Evolutionary conservation across 2,329 filamentous ascomycete species (phyloP), one percentile per base, ranked within the genome.

Genomic region (Graphilbum fragrans): DNA sequence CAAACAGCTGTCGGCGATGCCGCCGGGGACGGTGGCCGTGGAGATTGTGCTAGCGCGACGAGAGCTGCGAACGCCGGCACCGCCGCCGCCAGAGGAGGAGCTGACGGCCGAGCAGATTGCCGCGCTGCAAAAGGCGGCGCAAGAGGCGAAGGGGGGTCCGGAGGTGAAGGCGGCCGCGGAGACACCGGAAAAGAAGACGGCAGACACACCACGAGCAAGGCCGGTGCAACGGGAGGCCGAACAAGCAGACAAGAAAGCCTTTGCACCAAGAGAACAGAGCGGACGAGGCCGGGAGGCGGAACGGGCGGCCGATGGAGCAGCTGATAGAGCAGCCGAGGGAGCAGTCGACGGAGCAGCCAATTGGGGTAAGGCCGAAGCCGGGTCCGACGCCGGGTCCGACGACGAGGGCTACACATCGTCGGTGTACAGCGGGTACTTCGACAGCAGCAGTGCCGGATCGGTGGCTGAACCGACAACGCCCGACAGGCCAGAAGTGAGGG

Each of bases 41-140:
- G 74, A 77, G 41, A 55, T 79, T 3, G 72, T 77, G 51, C 54
- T 78, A 20, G 59, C 59, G 2, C 60, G 72, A 11, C 65, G 65
- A 18, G 74, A 78, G 51, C 68, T 65, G 29, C 42, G 42, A n/a
- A 39, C 39, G 8, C 31, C 35, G 20, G 34, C 35, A 16, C 47
- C 47, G 8, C 34, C 34, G 35, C 41, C 40, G 16, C 19, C 32
- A 6, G 40, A 42, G 19, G 40, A 41, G 20, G 19, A n/a, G n/a
- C 34, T 37, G 35, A 43, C 40, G 16, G 23, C 32, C 10, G 40
- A 42, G 19, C 42, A 41, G 20, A 18, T 44, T 7, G 45, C 37
- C 2, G 43, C 25, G 21, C 18, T 43, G 17, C n/a, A n/a, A 33
- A 45, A 35, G n/a, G 12, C 22, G 17, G 19, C 22, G 19, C 23